A percentile compares a stretch with the other conserved stretches of the same genome.
Evolutionary conservation across 805 yeast species (phyloP).

Genomic region (Wickerhamiella nectarea): DNA sequence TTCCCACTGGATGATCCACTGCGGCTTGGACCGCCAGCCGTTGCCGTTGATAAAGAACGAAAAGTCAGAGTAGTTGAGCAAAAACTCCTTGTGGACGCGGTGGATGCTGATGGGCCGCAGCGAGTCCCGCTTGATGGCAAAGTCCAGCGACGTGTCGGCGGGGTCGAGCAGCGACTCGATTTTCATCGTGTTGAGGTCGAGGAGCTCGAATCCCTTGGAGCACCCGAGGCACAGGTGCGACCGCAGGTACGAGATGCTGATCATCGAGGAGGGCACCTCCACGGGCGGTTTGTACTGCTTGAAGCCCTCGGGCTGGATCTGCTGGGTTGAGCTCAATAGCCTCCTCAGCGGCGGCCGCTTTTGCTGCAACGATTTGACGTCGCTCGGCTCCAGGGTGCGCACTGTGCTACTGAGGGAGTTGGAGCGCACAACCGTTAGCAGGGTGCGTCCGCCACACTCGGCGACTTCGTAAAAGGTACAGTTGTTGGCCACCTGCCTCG

Average conservation of each 20-base stretch:
- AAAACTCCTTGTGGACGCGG: slow-evolving; percentile 74
- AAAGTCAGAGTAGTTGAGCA: slow-evolving; percentile 81
- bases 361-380: slow-evolving; percentile 35
- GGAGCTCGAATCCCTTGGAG: slow-evolving; percentile 90
- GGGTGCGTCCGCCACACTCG: slow-evolving; percentile 73
- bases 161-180: slow-evolving; percentile 88
- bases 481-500: slow-evolving; percentile 73
- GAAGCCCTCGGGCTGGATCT: slow-evolving; percentile 38
- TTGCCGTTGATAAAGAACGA: slow-evolving; percentile 88
- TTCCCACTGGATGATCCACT: slow-evolving; percentile 94
- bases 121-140: slow-evolving; percentile 70
- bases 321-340: slow-evolving; percentile 29
- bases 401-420: slow-evolving; percentile 64
- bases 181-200: slow-evolving; percentile 67
- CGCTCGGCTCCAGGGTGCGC: slow-evolving; percentile 78
- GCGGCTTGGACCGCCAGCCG: slow-evolving; percentile 92
- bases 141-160: slow-evolving; percentile 95
- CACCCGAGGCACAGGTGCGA: slow-evolving; percentile 89
- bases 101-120: slow-evolving; percentile 86
- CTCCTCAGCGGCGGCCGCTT: slow-evolving; percentile 31
- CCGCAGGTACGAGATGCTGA: slow-evolving; percentile 79
- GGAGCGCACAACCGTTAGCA: slow-evolving; percentile 79
- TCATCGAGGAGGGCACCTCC: slow-evolving; percentile 74
- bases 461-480: slow-evolving; percentile 87
- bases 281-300: slow-evolving; percentile 63